A percentile compares a stretch with the other conserved stretches of the same genome.
phyloP scores from a whole-genome alignment of 768 basidiomycete genomes.

The Russula dissimulans region DNA sequence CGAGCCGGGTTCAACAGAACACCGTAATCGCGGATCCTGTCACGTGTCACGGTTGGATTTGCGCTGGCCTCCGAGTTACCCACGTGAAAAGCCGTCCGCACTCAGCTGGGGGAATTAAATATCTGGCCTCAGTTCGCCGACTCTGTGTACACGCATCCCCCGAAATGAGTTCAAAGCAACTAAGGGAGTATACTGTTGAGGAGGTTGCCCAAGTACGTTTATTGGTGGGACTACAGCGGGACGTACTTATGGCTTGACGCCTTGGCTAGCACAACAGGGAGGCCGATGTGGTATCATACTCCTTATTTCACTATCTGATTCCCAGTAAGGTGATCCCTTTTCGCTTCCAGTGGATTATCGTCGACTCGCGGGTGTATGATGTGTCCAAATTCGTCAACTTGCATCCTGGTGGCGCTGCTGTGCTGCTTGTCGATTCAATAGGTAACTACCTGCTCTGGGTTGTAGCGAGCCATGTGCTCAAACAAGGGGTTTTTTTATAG shows the following conservation, averaged over 20 bases:
- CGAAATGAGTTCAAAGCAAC: slow-evolving; percentile 16
- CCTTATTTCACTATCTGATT: background rate
- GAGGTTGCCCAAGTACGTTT: slow-evolving; percentile 59
- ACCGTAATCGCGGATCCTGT: too few relatives aligned
- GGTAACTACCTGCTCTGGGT: slow-evolving; percentile 31
- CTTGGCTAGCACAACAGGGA: slow-evolving; percentile 72
- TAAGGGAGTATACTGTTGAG: slow-evolving; percentile 37
- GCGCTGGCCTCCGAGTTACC: too few relatives aligned
- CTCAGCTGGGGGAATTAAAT: too few relatives aligned
- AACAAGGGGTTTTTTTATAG: slow-evolving; percentile 24
- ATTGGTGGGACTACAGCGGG: background rate
- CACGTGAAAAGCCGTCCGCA: too few relatives aligned
- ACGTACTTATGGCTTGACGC: background rate
- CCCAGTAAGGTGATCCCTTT: background rate
- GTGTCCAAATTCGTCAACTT: slow-evolving; percentile 71
- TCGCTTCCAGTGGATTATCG: slow-evolving; percentile 57
- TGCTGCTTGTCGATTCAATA: slow-evolving; percentile 55
- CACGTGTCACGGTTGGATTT: too few relatives aligned
- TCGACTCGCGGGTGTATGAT: slow-evolving; percentile 77
- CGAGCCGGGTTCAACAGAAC: too few relatives aligned
- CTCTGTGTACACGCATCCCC: too few relatives aligned
- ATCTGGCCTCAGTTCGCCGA: too few relatives aligned
- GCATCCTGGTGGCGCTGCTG: slow-evolving; percentile 80
- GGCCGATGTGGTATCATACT: slow-evolving; percentile 58
- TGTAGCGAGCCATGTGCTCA: background rate